Evolutionary conservation across 768 basidiomycete genomes (phyloP), one percentile per base, ranked within the genome.

Genomic region (Rubroboletus pulcherrimus): DNA sequence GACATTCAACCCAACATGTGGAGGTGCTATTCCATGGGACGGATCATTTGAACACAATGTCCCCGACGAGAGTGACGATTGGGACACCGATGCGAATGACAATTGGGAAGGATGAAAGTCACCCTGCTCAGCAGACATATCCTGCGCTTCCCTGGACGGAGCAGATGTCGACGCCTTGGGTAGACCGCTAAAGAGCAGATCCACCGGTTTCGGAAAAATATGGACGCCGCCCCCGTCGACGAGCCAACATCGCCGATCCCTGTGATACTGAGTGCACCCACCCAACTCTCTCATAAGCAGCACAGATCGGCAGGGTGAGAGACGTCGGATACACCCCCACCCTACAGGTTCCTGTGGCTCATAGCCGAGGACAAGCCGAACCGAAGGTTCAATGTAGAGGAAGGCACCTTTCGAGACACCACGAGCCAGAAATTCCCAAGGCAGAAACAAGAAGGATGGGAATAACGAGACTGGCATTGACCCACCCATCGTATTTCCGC

Each of bases 281-380:
- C 48, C 24, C 62, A 97, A 78, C 74, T 96, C 93, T 42, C 95
- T 83, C 81, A 91, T 89, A 58, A 95, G 81, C 0, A 91, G 91
- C 17, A 95, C 88, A 93, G 80, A 67, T 99, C 95, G 48, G 89
- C 87, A 1, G 87, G 87, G 67, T 96, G 93, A 57, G 91, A 91
- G 58, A 91, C 80, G 65, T 93, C 91, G 9, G 84, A 76, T 49
- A 98, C 78, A 9, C 81, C 79, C 63, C 81, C 83, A 51, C 3
- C 91, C 91, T 24, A 91, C 78, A 54, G 98, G 83, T 54, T 96
- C 91, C 35, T 82, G 78, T 2, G 93, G 86, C 29, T 87, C 83
- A 73, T 94, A 97, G 37, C 94, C 94, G 39, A 98, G 79, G 10
- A 93, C 82, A 26, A 81, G 75, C 12, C 80, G 74, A n/a, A 95